These are phyloP conservation scores for Phytophthora melonis DNA, from an alignment of 352 stramenopile species.

Conservation along the genomic window DNA sequence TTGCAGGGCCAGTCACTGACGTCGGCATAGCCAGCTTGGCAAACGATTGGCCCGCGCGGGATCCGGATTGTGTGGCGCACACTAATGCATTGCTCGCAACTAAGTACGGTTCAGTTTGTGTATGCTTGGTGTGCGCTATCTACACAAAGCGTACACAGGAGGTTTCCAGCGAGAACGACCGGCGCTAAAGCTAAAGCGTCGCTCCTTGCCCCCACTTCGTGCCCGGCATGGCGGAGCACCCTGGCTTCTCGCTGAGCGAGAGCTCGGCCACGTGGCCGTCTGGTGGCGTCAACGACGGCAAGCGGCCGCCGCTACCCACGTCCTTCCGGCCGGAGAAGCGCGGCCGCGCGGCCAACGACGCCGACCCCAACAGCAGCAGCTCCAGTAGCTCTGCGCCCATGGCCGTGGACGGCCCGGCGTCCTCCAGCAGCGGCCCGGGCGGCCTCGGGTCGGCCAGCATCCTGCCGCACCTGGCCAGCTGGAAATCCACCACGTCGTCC, in stretches of 20 bases:
- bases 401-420: conserved; percentile 2
- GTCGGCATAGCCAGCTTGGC: conserved; percentile 8
- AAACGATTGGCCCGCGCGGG: conserved; percentile 30
- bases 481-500: conserved; percentile 43
- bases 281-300: conserved; percentile 47
- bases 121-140: conserved; percentile 8
- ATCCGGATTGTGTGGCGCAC: neutral
- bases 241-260: conserved; percentile 28
- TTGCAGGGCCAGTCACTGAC: conserved; percentile 22
- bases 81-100: neutral
- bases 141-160: conserved; percentile 6
- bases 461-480: conserved; percentile 48
- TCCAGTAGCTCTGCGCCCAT: conserved; percentile 9
- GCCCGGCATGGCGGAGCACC: conserved; percentile 32
- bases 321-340: conserved; percentile 60
- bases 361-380: neutral
- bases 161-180: neutral
- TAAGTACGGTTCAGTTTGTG: conserved; percentile 4
- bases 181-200: neutral
- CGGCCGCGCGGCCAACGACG: conserved; percentile 38
- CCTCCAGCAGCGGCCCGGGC: neutral
- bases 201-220: neutral
- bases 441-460: conserved; percentile 14
- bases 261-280: conserved; percentile 41
- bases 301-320: conserved; percentile 56